Base-by-base conservation (phyloP, 345 rosid genomes). In the Gossypium longicalyx region DNA sequence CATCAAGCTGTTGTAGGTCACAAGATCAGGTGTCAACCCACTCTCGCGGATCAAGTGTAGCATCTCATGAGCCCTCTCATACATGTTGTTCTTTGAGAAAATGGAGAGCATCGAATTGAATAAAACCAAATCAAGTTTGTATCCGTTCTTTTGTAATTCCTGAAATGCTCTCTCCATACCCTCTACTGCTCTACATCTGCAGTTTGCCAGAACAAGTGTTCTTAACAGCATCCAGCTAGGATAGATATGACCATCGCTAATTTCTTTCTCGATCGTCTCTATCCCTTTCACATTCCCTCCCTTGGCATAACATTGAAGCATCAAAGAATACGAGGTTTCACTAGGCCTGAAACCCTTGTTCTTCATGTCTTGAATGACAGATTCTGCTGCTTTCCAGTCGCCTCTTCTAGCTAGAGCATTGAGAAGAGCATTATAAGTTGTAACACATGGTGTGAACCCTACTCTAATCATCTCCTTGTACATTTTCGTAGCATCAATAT, bases 171-270 rank as follows among this genome's bases (percentile, higher is more conserved):
- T 86, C 81, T 90, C 97, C 86, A 76, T 84, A 27, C 96, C 97
- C 0, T 59, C 51, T 52, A 91, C 79, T 62, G 87, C 70, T 78
- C 97, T 84, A 76, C 97, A 92, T 78, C 84, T 94, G 82, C 83
- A 84, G 82, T 90, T 74, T 70, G 87, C 86, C 58, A 90, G 92
- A 59, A 94, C 73, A 29, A 94, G 89, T 17, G 97, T 84, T 83
- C 97, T 87, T 79, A 94, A 84, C 65, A 94, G 87, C 86, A 94
- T 88, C 98, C 97, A 92, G 88, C 94, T 94, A 10, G 98, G 94
- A 78, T 83, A 94, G 67, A 94, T 89, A 16, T 70, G 77, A 16
- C 98, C 97, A 12, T 80, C 82, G 12, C 79, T 78, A 58, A 94
- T 92, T 77, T 85, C 89, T 19, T 83, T 80, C 83, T 90, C 97